Base-by-base conservation (phyloP, 768 basidiomycete species). In the Lentinula sp. region DNA sequence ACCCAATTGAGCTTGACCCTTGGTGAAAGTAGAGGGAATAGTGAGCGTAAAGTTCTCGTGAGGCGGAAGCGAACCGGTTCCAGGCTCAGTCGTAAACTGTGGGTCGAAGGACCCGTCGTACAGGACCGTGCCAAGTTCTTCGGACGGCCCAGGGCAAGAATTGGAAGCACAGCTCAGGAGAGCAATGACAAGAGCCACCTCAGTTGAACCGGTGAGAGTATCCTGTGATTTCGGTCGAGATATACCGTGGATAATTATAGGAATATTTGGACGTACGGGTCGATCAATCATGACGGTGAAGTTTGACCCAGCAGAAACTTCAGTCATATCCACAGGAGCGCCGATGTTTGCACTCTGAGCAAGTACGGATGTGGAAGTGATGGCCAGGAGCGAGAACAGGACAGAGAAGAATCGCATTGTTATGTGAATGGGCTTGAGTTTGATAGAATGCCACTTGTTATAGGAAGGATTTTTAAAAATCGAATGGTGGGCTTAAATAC, bases 251-350 rank as follows among this genome's bases (percentile, higher is more conserved):
- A 39, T 18, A 49, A 35, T 43, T 16, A 32, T 6, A 42, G 32
- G 32, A 39, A 56, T 2, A 43, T 49, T 12, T 16, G 12, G 32
- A 42, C 80, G n/a, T 66, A 84, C 83, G 3, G 80, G 81, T 54
- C 74, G 73, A 57, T 79, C 79, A 10, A 85, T 66, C 62, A 81
- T 77, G 2, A 84, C 77, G 4, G 68, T 75, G 41, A 85, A 52
- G 7, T 66, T 64, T 6, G 63, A 66, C 4, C 83, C 83, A 41
- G 77, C 64, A 9, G 42, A 53, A 7, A 84, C 73, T 9, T 66
- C 55, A 2, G 72, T 62, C 8, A 73, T 73, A 3, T 70, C 66
- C 4, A 69, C 65, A 6, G 84, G 84, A 33, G 69, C 68, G 6
- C 77, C 77, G 37, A 86, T 80, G 8, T 15, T 23, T 4, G 71